Conservation (phyloP, 352 stramenopile genomes). For the Phytophthora macrochlamydospora region DNA sequence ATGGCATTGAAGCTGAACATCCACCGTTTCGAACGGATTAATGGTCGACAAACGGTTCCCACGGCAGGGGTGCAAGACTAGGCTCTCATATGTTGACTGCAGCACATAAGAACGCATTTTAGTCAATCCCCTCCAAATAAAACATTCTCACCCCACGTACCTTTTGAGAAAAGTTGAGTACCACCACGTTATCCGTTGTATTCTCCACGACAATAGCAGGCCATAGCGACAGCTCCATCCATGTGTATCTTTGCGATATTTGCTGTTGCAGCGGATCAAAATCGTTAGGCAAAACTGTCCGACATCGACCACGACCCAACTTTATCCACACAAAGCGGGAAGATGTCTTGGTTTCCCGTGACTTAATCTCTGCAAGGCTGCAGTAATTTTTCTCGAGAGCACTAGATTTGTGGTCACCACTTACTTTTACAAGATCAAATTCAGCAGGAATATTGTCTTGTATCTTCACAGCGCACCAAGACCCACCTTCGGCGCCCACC, state of each 20-base stretch:
- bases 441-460: slow-evolving; percentile 38
- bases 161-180: slow-evolving; percentile 44
- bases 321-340: slow-evolving; percentile 46
- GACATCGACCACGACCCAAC: slow-evolving; percentile 38
- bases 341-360: slow-evolving; percentile 12
- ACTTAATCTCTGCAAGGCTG: slow-evolving; percentile 30
- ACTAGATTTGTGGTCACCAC: slow-evolving; percentile 20
- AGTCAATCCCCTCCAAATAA: slow-evolving; percentile 1
- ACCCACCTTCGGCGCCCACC: slow-evolving; percentile 27
- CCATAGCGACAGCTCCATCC: slow-evolving; percentile 57
- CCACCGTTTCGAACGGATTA: slow-evolving; percentile 42
- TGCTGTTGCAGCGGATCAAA: slow-evolving; percentile 47
- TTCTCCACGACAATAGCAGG: slow-evolving; percentile 52
- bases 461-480: slow-evolving; percentile 36
- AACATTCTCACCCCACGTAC: slow-evolving; percentile 20
- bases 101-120: slow-evolving; percentile 14
- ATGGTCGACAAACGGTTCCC: slow-evolving; percentile 37
- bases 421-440: slow-evolving; percentile 56
- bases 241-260: slow-evolving; percentile 50
- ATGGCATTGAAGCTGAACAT: slow-evolving; percentile 26
- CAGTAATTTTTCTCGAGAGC: slow-evolving; percentile 18
- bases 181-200: slow-evolving; percentile 32
- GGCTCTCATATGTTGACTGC: slow-evolving; percentile 14
- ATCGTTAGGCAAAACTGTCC: slow-evolving; percentile 49
- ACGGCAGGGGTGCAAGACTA: slow-evolving; percentile 27